Base-by-base conservation (phyloP, 2,329 filamentous ascomycete species). In the Colletotrichum scovillei region DNA sequence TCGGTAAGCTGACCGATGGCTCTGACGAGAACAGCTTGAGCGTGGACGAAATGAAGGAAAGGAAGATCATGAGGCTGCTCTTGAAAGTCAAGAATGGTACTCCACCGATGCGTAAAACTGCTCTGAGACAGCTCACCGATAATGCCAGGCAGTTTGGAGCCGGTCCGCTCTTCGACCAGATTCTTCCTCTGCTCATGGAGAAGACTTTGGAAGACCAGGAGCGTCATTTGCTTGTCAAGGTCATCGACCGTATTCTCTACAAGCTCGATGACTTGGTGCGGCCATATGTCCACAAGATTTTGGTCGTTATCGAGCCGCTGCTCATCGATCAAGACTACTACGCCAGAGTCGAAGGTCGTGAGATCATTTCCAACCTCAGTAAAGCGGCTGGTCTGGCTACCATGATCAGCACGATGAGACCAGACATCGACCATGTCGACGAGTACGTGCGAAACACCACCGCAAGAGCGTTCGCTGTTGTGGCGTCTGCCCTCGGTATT, bases 271-370 rank as follows among this genome's bases (percentile, higher is more conserved):
- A 99, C 79, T 89, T 98, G 76, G 97, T 99, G 67, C 92, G 97
- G 53, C 97, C 97, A 26, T 99, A 96, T 76, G 96, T 98, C 19
- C 97, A 99, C 87, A 98, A 98, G 86, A 99, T 99, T 75, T 85
- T 99, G 71, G 97, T 99, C 66, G 97, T 99, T 80, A 99, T 99
- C 78, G 97, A 99, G 83, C 97, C 97, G n/a, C 88, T 99, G 63
- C 93, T 99, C 76, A 99, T 99, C 79, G 97, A 99, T 81, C 97
- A 99, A 85, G 97, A 99, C 84, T 99, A 99, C 85, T 99, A 99
- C 82, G 97, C 97, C 55, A 93, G 97, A 82, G 97, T 99, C 5
- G 97, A 99, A 83, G 97, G 97, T 83, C 94, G 97, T 77, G 97
- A 99, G 82, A 99, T 99, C 78, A 99, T 99, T 78, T 98, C 96